phyloP scores from a whole-genome alignment of 805 yeast genomes.

The Metschnikowia aberdeeniae region DNA sequence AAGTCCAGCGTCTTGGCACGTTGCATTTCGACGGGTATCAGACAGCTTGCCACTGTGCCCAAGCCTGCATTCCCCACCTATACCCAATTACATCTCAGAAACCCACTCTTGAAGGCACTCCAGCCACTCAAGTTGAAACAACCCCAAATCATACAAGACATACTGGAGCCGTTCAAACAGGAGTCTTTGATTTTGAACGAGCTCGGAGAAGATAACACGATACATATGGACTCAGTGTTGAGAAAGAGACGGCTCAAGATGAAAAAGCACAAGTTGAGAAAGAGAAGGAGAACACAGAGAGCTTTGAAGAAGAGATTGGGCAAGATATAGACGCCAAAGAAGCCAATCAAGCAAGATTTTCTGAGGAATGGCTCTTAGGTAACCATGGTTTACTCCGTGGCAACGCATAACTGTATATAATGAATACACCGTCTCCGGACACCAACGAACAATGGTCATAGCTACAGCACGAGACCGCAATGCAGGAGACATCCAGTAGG shows the following conservation, averaged over 20 bases:
- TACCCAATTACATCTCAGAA: conserved; percentile 3
- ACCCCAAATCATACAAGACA: background rate
- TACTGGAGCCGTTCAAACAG: background rate
- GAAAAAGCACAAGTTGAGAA: conserved; percentile 96
- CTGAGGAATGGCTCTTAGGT: background rate
- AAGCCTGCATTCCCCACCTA: conserved; percentile 1
- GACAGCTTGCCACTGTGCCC: conserved; percentile 9
- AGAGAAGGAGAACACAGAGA: conserved; percentile 93
- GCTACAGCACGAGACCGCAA: no score
- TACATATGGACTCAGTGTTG: conserved; percentile 63
- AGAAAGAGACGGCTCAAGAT: conserved; percentile 89
- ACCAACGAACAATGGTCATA: no score
- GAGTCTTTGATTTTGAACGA: background rate
- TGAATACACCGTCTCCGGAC: background rate
- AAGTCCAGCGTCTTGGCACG: conserved; percentile 8
- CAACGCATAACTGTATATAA: conserved; percentile 1
- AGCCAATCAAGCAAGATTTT: no score
- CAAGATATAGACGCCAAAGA: conserved; percentile 22
- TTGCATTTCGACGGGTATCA: conserved; percentile 5
- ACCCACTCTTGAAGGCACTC: conserved; percentile 4
- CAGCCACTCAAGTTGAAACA: conserved; percentile 2
- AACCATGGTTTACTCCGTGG: background rate
- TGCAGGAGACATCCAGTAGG: no score
- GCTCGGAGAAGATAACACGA: conserved; percentile 23
- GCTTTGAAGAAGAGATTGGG: conserved; percentile 71